Conservation (phyloP, 2,329 filamentous ascomycete species). For the Phialophora tarda region DNA sequence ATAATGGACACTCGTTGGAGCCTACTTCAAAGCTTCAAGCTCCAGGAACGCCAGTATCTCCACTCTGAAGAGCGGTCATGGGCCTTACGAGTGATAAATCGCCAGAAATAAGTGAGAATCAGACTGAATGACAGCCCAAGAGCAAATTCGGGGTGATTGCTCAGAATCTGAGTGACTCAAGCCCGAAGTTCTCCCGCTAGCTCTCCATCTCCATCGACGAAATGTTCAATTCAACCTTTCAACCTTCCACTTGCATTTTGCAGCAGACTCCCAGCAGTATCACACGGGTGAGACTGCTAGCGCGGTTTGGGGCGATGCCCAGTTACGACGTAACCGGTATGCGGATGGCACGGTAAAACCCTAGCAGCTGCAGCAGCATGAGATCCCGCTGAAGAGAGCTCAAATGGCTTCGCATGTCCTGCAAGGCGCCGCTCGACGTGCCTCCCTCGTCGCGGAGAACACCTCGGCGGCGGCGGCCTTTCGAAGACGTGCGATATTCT, state of each 20-base stretch:
- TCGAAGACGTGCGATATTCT: not conserved
- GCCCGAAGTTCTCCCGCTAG: not conserved
- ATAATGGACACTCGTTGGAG: too few species aligned
- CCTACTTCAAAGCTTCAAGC: too few species aligned
- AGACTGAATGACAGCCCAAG: too few species aligned
- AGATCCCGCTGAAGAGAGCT: not conserved
- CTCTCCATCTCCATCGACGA: not conserved
- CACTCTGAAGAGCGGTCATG: too few species aligned
- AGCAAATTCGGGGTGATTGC: too few species aligned
- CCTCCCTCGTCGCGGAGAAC: not conserved
- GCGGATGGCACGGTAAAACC: not conserved
- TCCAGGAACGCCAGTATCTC: too few species aligned
- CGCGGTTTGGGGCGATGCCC: not conserved
- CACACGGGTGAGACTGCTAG: not conserved
- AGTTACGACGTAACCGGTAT: not conserved
- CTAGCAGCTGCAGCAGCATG: not conserved
- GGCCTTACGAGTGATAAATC: too few species aligned
- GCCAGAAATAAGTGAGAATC: too few species aligned
- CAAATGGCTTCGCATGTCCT: not conserved
- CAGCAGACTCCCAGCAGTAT: not conserved
- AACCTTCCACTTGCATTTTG: not conserved
- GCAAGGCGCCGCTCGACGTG: not conserved
- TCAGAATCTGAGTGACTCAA: not conserved
- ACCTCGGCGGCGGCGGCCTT: not conserved
- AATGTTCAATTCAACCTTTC: not conserved